Evolutionary conservation across 2,329 filamentous ascomycete genomes (phyloP).

Genomic region (Dactylonectria estremocensis): DNA sequence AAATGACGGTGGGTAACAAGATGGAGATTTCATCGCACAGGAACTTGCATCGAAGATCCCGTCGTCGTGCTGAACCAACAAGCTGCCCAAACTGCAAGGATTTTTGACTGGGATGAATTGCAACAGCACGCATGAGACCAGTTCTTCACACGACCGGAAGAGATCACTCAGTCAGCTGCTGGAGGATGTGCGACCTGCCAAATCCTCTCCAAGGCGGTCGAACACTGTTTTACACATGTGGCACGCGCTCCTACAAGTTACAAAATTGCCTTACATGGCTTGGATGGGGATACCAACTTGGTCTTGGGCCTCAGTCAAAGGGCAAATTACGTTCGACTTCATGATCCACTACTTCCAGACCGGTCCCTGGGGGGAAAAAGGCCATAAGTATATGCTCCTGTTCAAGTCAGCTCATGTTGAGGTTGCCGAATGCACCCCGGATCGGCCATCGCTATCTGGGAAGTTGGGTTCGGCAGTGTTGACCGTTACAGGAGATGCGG

Average conservation of each 20-base stretch:
- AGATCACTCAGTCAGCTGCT: constrained; percentile 2
- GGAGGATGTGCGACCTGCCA: constrained; percentile 11
- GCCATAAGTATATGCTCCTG: not conserved
- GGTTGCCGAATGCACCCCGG: constrained; percentile 8
- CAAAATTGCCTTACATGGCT: constrained; percentile 13
- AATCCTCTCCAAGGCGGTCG: not conserved
- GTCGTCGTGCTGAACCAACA: not conserved
- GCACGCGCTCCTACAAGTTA: not conserved
- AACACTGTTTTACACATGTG: constrained; percentile 13
- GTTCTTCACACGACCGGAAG: constrained; percentile 3
- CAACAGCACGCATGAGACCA: constrained; percentile 4
- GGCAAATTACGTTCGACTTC: not conserved
- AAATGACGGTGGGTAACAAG: not conserved
- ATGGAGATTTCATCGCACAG: not conserved
- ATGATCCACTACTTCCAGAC: constrained; percentile 11
- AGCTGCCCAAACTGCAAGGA: constrained; percentile 17
- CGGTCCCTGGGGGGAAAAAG: constrained; percentile 13
- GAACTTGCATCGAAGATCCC: not conserved
- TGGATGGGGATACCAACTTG: constrained; percentile 19
- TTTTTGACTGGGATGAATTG: constrained; percentile 22
- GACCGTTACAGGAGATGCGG: not conserved
- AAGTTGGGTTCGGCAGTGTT: not conserved
- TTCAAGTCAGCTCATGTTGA: not conserved
- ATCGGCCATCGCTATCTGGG: constrained; percentile 12
- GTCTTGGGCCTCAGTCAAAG: constrained; percentile 18